Evolutionary conservation across 2,329 filamentous ascomycete genomes (phyloP).

Genomic region (Truncatella angustata): DNA sequence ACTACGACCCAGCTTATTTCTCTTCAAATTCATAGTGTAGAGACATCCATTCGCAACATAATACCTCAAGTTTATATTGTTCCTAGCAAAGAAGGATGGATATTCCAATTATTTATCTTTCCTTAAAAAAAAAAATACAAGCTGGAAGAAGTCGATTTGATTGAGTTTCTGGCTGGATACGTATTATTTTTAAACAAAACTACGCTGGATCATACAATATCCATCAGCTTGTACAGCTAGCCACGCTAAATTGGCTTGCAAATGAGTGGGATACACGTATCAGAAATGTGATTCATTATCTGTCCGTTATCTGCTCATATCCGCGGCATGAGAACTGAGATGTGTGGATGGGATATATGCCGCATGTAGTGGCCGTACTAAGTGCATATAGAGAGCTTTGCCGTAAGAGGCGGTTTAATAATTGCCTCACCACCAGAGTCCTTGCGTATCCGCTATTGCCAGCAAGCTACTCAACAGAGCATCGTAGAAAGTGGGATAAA

Average conservation of each 20-base stretch:
- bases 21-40: conserved; percentile 14
- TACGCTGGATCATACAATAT: neutral
- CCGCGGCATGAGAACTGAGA: neutral
- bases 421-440: too few species aligned
- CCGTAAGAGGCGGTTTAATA: too few species aligned
- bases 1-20: conserved; percentile 33
- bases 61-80: neutral
- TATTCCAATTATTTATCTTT: neutral
- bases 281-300: conserved; percentile 1
- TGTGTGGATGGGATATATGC: conserved; percentile 8
- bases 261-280: neutral
- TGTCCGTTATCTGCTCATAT: neutral
- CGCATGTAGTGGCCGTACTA: too few species aligned
- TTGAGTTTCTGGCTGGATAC: neutral
- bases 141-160: neutral
- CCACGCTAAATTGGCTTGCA: conserved; percentile 10
- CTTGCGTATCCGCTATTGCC: too few species aligned
- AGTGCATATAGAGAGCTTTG: too few species aligned
- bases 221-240: conserved; percentile 5
- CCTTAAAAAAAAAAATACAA: neutral
- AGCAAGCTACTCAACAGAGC: too few species aligned
- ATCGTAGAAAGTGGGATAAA: too few species aligned
- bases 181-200: neutral
- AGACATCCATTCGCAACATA: neutral
- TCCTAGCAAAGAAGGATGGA: neutral